Base-by-base conservation (phyloP, 2,329 filamentous ascomycete species). In the Fusarium kyushuense region DNA sequence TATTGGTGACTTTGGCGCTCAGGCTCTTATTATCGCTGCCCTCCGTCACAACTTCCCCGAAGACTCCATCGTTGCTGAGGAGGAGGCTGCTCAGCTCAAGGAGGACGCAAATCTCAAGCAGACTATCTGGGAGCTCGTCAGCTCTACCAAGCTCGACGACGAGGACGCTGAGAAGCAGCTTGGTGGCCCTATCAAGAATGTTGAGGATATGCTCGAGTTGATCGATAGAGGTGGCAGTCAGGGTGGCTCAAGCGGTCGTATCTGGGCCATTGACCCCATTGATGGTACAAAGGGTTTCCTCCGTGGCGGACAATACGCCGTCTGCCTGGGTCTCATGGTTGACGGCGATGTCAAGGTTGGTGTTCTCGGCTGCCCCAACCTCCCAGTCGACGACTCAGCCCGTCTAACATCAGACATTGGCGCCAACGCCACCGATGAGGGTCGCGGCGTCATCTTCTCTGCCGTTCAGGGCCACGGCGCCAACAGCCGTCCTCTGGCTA, bases 261-360 rank as follows among this genome's bases (percentile, higher is more conserved):
- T 98, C 79, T 99, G 96, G 96, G 92, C 95, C 40, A 89, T 99
- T 58, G 96, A 99, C 80, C 96, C 96, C 62, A 97, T 99, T 67
- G 96, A 99, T 79, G 96, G 96, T 70, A 99, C 96, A 54, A 97
- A 97, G 83, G 96, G 96, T 30, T 99, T 99, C 83, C 84, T 99
- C 63, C 89, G 96, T 66, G 96, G 96, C 54, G 96, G 94, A 38
- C 96, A 99, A 83, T 99, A 99, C 78, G 96, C 96, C 56, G 94
- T 99, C 54, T 97, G 95, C 77, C 87, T 99, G 7, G 96, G 88
- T 35, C 84, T 99, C 73, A 91, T 99, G 82, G 92, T 97, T 29
- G 94, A 98, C 75, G 96, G 95, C 54, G 89, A 97, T 73, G 94
- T 98, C 74, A 93, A 94, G 78, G 93, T 97, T 65, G 96, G 96